phyloP scores from a whole-genome alignment of 805 yeast genomes.

The Candida andamanensis region DNA sequence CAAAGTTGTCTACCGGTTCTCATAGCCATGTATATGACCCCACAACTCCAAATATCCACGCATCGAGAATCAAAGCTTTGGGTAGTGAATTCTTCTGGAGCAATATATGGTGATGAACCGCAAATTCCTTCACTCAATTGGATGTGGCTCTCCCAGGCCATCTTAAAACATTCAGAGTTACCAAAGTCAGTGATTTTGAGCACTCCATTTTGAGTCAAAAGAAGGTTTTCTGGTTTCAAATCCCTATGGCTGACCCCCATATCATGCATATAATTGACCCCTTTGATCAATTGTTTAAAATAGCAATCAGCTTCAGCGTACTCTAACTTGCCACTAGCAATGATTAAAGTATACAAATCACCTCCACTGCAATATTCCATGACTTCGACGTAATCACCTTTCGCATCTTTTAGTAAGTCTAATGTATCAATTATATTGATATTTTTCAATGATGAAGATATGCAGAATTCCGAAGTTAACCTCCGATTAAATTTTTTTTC shows the following conservation, averaged over 20 bases:
- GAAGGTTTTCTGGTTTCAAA: slow-evolving; percentile 79
- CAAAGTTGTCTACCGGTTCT: slow-evolving; percentile 91
- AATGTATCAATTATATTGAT: slow-evolving; percentile 70
- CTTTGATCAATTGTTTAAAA: slow-evolving; percentile 78
- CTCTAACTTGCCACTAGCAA: slow-evolving; percentile 73
- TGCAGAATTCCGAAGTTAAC: slow-evolving; percentile 77
- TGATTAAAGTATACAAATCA: slow-evolving; percentile 67
- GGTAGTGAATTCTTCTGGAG: slow-evolving; percentile 75
- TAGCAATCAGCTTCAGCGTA: slow-evolving; percentile 86
- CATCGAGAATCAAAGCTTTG: slow-evolving; percentile 74
- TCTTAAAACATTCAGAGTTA: slow-evolving; percentile 72
- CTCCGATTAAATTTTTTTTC: slow-evolving; percentile 66
- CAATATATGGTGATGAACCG: slow-evolving; percentile 86
- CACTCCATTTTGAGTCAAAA: slow-evolving; percentile 66
- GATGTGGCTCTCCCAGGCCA: slow-evolving; percentile 77
- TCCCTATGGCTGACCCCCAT: slow-evolving; percentile 91
- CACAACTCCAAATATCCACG: slow-evolving; percentile 90
- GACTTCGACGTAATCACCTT: slow-evolving; percentile 78
- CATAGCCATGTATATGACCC: slow-evolving; percentile 90
- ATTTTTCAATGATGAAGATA: slow-evolving; percentile 74
- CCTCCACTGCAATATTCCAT: slow-evolving; percentile 86
- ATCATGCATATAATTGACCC: slow-evolving; percentile 82
- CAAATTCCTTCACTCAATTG: slow-evolving; percentile 72
- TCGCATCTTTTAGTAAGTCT: slow-evolving; percentile 75
- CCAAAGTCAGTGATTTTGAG: slow-evolving; percentile 88